These are phyloP conservation scores for Castanospermum australe DNA, from an alignment of 306 rosid species.

Conservation along the genomic window DNA sequence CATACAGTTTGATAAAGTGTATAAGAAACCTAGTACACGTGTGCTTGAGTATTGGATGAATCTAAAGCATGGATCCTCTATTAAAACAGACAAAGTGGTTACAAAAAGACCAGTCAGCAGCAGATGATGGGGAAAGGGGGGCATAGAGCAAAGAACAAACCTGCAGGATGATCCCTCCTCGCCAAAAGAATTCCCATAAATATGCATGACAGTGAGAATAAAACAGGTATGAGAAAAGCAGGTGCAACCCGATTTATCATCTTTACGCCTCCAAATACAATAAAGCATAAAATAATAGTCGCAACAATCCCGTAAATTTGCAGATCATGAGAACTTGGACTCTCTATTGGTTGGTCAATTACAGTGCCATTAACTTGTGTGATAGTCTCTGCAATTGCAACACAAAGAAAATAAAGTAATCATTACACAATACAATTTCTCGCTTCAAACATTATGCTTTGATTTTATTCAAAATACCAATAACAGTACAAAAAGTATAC, in stretches of 20 bases:
- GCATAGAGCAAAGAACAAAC: constrained; percentile 44
- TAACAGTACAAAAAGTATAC: not conserved
- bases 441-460: constrained; percentile 5
- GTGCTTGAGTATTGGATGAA: not conserved
- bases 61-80: constrained; percentile 10
- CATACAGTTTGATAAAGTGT: not conserved
- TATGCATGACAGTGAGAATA: constrained; percentile 82
- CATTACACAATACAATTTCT: constrained; percentile 15
- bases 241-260: constrained; percentile 99
- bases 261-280: constrained; percentile 98
- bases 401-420: constrained; percentile 21
- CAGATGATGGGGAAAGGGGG: not conserved
- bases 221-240: constrained; percentile 89
- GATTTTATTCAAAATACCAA: not conserved
- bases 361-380: constrained; percentile 73
- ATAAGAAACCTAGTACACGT: not conserved
- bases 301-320: constrained; percentile 95
- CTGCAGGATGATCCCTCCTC: constrained; percentile 66
- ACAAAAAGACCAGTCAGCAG: not conserved
- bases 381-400: constrained; percentile 66
- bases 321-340: constrained; percentile 86
- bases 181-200: constrained; percentile 78
- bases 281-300: constrained; percentile 89
- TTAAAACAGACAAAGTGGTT: not conserved
- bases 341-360: constrained; percentile 58